Base-by-base conservation (phyloP, 345 rosid species). In the Lepidium aucheri region DNA sequence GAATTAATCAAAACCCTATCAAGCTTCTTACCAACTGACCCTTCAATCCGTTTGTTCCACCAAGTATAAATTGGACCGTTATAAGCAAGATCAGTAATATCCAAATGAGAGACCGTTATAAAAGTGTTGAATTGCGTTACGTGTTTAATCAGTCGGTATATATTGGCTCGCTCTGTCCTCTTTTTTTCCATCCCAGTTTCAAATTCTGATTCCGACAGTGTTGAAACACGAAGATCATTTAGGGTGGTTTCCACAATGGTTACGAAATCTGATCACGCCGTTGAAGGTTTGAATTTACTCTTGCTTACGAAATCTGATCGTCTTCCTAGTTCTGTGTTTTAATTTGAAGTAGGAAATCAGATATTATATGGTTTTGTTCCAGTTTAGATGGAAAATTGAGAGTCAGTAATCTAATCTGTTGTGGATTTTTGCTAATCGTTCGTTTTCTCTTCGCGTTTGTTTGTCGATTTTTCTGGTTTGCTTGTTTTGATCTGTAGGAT, bases 271-370 rank as follows among this genome's bases (percentile, higher is more conserved):
- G 54, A 55, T 63, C 51, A 46, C 41, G 59, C 59, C 44, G 53
- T 43, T 33, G 65, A 57, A 72, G 76, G 70, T 72, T 64, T 46
- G 60, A 47, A 11, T 42, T 39, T 47, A 63, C 18, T 30, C 22
- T 30, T 71, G 6, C 50, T 63, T 46, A 53, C 36, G 16, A n/a
- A 3, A 3, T 61, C 22, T 15, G 40, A 32, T 47, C 15, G 12
- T 11, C 57, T 57, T 58, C 49, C 56, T 35, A 44, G 17, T 46
- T 33, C 13, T 11, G 38, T 40, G 34, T 33, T 53, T 32, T 2
- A 20, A 14, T 50, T 59, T 18, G 45, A 69, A 32, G 66, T 32
- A 60, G 1, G 67, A 51, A 39, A 5, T 70, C 47, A 18, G 22
- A 14, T 33, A 9, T 43, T 14, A 33, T 6, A 32, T 33, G 32